Conservation (phyloP, 805 yeast genomes). For the Metschnikowia cerradonensis region DNA sequence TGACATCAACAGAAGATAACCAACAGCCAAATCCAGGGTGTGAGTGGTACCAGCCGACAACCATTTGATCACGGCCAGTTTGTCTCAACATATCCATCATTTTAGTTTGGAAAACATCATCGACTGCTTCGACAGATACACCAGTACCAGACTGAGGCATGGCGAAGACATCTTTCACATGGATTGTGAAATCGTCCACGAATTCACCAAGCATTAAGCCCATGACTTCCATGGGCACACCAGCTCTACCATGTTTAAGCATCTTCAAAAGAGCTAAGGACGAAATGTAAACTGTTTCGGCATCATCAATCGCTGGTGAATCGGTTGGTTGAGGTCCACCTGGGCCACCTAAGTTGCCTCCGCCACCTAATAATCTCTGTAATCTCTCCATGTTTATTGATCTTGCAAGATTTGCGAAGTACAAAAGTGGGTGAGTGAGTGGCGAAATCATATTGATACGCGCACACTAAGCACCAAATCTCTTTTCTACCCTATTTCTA, state of each 20-base stretch:
- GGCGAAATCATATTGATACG: conserved; percentile 6
- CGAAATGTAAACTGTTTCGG: conserved; percentile 95
- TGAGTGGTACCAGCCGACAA: conserved; percentile 99
- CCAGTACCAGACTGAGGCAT: conserved; percentile 99
- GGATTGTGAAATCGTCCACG: conserved; percentile 94
- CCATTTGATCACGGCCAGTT: conserved; percentile 99
- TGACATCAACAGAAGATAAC: conserved; percentile 95
- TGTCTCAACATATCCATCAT: conserved; percentile 99
- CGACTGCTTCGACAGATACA: conserved; percentile 98
- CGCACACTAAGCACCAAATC: neutral
- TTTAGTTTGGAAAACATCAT: conserved; percentile 95
- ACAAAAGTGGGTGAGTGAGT: conserved; percentile 3
- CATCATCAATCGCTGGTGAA: conserved; percentile 84
- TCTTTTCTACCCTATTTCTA: neutral
- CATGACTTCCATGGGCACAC: conserved; percentile 81
- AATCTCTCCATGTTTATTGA: conserved; percentile 41
- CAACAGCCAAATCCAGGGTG: conserved; percentile 99
- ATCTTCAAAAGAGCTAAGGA: conserved; percentile 91
- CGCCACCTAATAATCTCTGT: conserved; percentile 45
- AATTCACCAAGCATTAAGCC: conserved; percentile 98
- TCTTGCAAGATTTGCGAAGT: neutral
- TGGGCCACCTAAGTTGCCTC: conserved; percentile 40
- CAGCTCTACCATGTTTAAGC: conserved; percentile 96
- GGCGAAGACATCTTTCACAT: conserved; percentile 96
- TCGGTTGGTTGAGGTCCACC: conserved; percentile 49